Evolutionary conservation across 2,329 filamentous ascomycete species (phyloP), one percentile per base, ranked within the genome.

Genomic region (Elsinoe batatas): DNA sequence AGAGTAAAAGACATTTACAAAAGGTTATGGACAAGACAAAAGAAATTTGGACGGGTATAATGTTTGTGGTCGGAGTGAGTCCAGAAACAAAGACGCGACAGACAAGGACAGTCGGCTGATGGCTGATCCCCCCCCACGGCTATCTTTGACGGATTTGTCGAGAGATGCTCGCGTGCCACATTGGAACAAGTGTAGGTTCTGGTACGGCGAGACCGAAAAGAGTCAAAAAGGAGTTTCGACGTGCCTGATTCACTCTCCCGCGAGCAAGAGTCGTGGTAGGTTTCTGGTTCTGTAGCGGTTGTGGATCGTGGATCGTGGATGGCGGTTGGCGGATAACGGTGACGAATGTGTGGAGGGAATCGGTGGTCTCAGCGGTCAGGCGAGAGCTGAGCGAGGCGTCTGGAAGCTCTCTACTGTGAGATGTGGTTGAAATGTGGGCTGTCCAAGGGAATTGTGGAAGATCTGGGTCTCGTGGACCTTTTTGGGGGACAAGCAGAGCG

Each of bases 21-120:
- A 35, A 44, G 12, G 40, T 44, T 51, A 51, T 38, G 8, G 12
- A 51, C 47, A 38, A 38, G 17, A 18, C 11, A 35, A 38, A 38
- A 49, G 44, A 36, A 36, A 36, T 33, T 49, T 26, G 33, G 26
- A 44, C 40, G 8, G 26, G 26, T 51, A 22, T 51, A 38, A 51
- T 51, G 47, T 51, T 51, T 51, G 47, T 37, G 32, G 47, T 37
- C 32, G 26, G 17, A 37, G 32, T 51, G 47, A 51, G 47, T 51
- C 47, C 47, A 51, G 47, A 51, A 51, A 51, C 47, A 51, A 38
- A 38, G 47, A 51, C 47, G 47, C 47, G 47, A 51, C 47, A 35
- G 26, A 35, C 26, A 38, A 40, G 33, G 32, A 35, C 20, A 11
- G 40, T 44, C 40, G 40, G 40, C 20, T 22, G 40, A 18, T 22